Base-by-base conservation (phyloP, 2,329 filamentous ascomycete species). In the Cordyceps javanica region DNA sequence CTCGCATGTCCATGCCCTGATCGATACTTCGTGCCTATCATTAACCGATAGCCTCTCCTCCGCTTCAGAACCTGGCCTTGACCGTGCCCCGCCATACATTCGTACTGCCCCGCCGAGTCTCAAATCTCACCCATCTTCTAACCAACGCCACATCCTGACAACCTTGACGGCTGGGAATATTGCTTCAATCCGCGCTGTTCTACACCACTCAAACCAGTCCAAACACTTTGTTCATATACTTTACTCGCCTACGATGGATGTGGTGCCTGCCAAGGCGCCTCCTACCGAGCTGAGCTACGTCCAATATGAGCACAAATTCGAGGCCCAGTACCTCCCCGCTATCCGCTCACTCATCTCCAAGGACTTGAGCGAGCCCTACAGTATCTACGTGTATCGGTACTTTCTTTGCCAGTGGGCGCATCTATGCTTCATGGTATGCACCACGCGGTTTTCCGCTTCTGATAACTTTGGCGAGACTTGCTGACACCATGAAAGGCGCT, bases 371-470 rank as follows among this genome's bases (percentile, higher is more conserved):
- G 94, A 99, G 72, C 94, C 94, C 1, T 99, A 99, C 72, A 97
- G 93, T 74, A 97, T 99, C 70, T 99, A 99, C 76, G 94, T 99
- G 59, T 99, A 97, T 73, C 86, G 94, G 32, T 99, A 99, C 72
- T 99, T 99, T 67, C 78, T 99, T 19, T 96, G 95, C 69, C 91
- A 97, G 81, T 99, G 94, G 94, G 89, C 90, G 5, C 88, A 97
- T 68, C 77, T 99, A n/a, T 99, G 94, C 73, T 97, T 91, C 73
- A 90, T 97, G 86, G 91, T 93, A 75, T 34, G 69, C 55, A 44
- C 52, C 34, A 32, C 7, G 46, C 38, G 34, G 23, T n/a, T 41
- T 49, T 28, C 44, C 11, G n/a, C 41, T n/a, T 11, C 36, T 34
- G 60, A 67, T 61, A 25, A 16, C 19, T 28, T n/a, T 52, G 9